Evolutionary conservation across 148 eudicot genomes (phyloP), one percentile per base, ranked within the genome.

Genomic region (Heliamphora exappendiculata): DNA sequence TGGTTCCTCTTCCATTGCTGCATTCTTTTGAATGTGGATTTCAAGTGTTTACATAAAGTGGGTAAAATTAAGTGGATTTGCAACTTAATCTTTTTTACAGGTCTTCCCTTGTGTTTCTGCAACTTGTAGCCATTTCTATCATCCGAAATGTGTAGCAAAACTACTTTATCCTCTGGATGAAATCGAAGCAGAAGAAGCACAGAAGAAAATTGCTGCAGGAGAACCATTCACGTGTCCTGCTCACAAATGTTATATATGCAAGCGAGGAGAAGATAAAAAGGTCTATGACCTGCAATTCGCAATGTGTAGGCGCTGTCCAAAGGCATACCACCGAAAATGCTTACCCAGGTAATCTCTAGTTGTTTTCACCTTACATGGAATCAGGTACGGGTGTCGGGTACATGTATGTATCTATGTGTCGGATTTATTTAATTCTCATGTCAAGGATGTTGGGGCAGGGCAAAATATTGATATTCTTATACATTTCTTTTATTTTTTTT

Each of bases 301-400:
- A 37, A 70, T 88, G 51, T 93, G 98, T 72, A 85, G 98, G 73
- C 98, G 96, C 70, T 93, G 98, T 81, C 98, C 98, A 20, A 88
- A 87, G 85, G 84, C 93, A 72, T 93, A 91, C 82, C 95, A 93
- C 67, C 79, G 92, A 65, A 87, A 89, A 85, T 93, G 98, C 87
- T 86, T 93, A 66, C 98, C 98, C 65, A 87, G 88, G 98, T 91
- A 76, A 65, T 55, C 47, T 54, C 20, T 26, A 14, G 29, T 42
- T 11, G 14, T 36, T 63, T 47, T n/a, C n/a, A n/a, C n/a, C n/a
- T n/a, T n/a, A n/a, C n/a, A n/a, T n/a, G n/a, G n/a, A n/a, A n/a
- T n/a, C n/a, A n/a, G n/a, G n/a, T n/a, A n/a, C n/a, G n/a, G n/a
- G n/a, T n/a, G n/a, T n/a, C n/a, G n/a, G n/a, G n/a, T n/a, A n/a